Percentiles rank a stretch among this genome's conserved stretches.
Conservation (phyloP, 345 rosid genomes). For the Citrus medica region DNA sequence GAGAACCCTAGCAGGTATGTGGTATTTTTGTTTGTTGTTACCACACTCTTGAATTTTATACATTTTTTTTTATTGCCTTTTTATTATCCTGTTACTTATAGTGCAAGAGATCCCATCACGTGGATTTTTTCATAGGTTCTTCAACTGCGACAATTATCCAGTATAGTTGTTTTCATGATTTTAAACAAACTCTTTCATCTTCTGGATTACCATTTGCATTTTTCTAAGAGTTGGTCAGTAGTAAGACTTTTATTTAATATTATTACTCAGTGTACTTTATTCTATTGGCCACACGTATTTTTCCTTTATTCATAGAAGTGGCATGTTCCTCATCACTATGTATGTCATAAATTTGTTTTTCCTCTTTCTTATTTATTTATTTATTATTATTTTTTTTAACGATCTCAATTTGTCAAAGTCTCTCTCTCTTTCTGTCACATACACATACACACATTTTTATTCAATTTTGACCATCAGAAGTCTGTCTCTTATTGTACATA, state of each 20-base stretch:
- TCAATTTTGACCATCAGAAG: background rate
- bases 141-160: background rate
- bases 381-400: background rate
- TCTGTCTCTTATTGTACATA: background rate
- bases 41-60: background rate
- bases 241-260: background rate
- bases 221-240: background rate
- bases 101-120: background rate
- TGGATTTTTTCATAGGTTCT: background rate
- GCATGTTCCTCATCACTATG: background rate
- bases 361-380: background rate
- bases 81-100: background rate
- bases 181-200: background rate
- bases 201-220: background rate
- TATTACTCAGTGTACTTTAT: too few relatives aligned
- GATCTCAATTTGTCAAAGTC: background rate
- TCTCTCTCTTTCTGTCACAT: background rate
- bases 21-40: background rate
- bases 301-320: background rate
- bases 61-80: background rate
- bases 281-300: background rate
- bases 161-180: background rate
- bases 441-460: background rate
- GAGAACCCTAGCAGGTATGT: conserved; percentile 88
- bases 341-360: background rate